Evolutionary conservation across 441 rosid genomes (phyloP), one percentile per base, ranked within the genome.

Genomic region (Erysimum cheiri): DNA sequence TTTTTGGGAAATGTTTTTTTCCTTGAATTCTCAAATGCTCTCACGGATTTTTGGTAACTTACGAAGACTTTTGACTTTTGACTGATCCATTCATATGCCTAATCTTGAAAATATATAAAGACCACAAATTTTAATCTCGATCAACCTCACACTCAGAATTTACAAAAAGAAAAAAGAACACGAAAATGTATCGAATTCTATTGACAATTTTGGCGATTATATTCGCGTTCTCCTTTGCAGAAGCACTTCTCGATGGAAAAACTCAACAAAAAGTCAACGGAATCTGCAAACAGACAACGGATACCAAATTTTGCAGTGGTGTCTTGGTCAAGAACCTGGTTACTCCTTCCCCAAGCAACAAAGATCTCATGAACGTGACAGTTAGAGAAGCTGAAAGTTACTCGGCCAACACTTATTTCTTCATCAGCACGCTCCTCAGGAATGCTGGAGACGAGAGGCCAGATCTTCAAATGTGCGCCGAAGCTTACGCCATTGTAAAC

Each of bases 351-450:
- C 71, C 70, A 62, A 56, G 66, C 70, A 56, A 47, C 33, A 63
- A 69, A 31, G 78, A 69, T 39, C 60, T 75, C 41, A 3, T 55
- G 67, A 75, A 75, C 55, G 60, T 56, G 66, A 75, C 78, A 8
- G 36, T 75, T 8, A 48, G 11, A 63, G 47, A n/a, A 47, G 70
- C 71, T n/a, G 56, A 63, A 47, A 69, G 40, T 14, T 22, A 48
- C 61, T 48, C 73, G 1, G 66, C 46, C 6, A 69, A 63, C 7
- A 63, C 74, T 0, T 29, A 46, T 49, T 75, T 75, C 61, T 75
- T 63, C 78, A 63, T 75, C 66, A 48, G 61, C 48, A 55, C 60
- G 5, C 74, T 75, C 52, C 74, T 75, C 49, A 63, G 70, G 12
- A 43, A 75, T 39, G 74, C 66, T 4, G 74, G 78, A 56, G 70